A percentile compares a stretch with the other conserved stretches of the same genome.
Evolutionary conservation across 768 basidiomycete species (phyloP).

Genomic region (Phanerochaete sordida): DNA sequence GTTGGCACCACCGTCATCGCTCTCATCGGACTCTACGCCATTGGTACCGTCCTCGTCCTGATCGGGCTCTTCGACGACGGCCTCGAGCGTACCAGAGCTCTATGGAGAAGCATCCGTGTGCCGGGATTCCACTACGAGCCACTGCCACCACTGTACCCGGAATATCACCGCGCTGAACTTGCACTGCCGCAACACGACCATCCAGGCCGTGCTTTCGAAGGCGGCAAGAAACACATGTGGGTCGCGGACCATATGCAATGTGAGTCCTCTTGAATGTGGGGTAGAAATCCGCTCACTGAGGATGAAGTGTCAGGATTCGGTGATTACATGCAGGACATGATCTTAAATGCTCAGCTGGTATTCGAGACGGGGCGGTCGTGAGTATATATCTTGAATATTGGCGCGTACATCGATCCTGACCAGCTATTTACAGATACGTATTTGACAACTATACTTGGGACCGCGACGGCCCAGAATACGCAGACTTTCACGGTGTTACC

Average conservation of each 20-base stretch:
- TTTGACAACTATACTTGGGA: conserved; percentile 61
- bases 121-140: too few species aligned
- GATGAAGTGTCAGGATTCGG: conserved; percentile 54
- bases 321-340: conserved; percentile 56
- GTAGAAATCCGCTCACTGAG: conserved; percentile 13
- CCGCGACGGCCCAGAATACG: conserved; percentile 37
- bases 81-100: too few species aligned
- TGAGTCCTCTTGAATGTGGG: conserved; percentile 17
- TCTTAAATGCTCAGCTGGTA: conserved; percentile 49
- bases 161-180: conserved; percentile 25
- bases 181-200: conserved; percentile 28
- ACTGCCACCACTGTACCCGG: conserved; percentile 26
- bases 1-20: too few species aligned
- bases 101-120: too few species aligned
- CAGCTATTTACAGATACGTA: conserved; percentile 34
- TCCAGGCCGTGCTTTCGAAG: conserved; percentile 29
- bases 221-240: conserved; percentile 43
- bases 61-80: too few species aligned
- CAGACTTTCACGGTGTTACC: conserved; percentile 42
- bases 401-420: not conserved
- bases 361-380: conserved; percentile 45
- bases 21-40: too few species aligned
- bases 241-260: conserved; percentile 44
- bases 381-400: conserved; percentile 19
- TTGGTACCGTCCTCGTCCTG: too few species aligned